Evolutionary conservation across 2,329 filamentous ascomycete genomes (phyloP).

Genomic region (Verticillium albo-atrum): DNA sequence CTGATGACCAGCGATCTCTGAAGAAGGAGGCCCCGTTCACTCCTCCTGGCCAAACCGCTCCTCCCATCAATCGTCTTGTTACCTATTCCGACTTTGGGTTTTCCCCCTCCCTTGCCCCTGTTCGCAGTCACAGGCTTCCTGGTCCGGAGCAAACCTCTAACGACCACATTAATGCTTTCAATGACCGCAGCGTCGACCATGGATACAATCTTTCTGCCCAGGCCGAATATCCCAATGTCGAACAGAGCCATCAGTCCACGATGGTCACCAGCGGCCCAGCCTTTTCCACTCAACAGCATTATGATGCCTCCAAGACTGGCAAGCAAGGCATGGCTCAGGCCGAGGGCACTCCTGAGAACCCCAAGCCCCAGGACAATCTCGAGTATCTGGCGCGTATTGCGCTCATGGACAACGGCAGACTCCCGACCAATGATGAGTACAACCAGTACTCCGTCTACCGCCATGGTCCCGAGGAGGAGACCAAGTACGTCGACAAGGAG

Average conservation of each 20-base stretch:
- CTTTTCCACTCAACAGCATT: background rate
- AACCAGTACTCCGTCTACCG: background rate
- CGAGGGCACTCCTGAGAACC: background rate
- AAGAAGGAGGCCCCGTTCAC: too few relatives aligned
- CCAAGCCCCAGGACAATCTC: background rate
- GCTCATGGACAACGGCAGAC: background rate
- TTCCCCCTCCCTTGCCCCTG: background rate
- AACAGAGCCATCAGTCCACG: background rate
- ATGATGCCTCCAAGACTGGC: background rate
- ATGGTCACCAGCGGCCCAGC: background rate
- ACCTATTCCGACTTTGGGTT: background rate
- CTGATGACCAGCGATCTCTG: too few relatives aligned
- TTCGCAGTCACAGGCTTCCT: background rate
- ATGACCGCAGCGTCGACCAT: background rate
- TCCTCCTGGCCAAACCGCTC: too few relatives aligned
- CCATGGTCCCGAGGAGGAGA: background rate
- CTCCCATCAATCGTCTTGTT: background rate
- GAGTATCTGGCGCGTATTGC: background rate
- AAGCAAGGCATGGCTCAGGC: background rate
- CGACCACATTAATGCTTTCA: background rate
- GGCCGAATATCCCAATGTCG: background rate
- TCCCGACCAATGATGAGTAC: background rate
- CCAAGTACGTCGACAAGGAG: background rate
- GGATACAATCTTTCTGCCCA: background rate
- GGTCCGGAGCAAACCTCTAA: background rate